These are phyloP conservation scores for Leccinum subtestaceum DNA, from an alignment of 768 basidiomycete species.

Conservation along the genomic window DNA sequence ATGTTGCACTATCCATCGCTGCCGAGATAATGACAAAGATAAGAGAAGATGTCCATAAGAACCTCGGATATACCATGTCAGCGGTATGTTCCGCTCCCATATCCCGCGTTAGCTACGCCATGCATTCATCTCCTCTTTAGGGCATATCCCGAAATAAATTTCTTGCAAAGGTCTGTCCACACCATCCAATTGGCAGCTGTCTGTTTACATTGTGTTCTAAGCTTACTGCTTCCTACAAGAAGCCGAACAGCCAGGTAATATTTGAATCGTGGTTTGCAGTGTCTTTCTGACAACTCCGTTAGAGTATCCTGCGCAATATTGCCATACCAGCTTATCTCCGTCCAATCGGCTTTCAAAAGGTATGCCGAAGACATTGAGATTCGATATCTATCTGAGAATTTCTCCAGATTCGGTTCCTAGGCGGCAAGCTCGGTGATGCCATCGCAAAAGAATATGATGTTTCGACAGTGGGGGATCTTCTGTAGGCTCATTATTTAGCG, in stretches of 20 bases:
- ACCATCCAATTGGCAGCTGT: not conserved
- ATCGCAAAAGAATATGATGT: conserved; percentile 87
- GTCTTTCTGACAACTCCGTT: conserved; percentile 5
- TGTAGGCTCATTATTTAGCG: conserved; percentile 50
- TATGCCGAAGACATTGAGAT: conserved; percentile 22
- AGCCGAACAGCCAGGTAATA: conserved; percentile 79
- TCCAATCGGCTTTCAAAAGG: conserved; percentile 89
- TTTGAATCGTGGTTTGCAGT: not conserved
- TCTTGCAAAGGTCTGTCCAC: conserved; percentile 73
- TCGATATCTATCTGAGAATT: conserved; percentile 1
- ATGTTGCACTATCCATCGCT: conserved; percentile 84
- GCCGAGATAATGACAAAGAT: conserved; percentile 83
- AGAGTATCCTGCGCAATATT: conserved; percentile 82
- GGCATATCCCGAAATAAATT: conserved; percentile 94
- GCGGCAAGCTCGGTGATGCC: conserved; percentile 89
- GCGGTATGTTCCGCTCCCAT: conserved; percentile 53
- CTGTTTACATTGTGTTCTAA: conserved; percentile 29
- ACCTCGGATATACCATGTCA: conserved; percentile 90
- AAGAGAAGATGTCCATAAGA: conserved; percentile 59
- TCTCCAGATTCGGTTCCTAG: conserved; percentile 83
- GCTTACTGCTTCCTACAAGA: conserved; percentile 89
- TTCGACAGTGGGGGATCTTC: conserved; percentile 83
- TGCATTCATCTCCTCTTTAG: conserved; percentile 35
- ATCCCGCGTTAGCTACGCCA: not conserved
- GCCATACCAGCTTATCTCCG: conserved; percentile 83